Evolutionary conservation across 1,284 basidiomycete genomes (phyloP).

Genomic region (Cystobasidium pallidum): DNA sequence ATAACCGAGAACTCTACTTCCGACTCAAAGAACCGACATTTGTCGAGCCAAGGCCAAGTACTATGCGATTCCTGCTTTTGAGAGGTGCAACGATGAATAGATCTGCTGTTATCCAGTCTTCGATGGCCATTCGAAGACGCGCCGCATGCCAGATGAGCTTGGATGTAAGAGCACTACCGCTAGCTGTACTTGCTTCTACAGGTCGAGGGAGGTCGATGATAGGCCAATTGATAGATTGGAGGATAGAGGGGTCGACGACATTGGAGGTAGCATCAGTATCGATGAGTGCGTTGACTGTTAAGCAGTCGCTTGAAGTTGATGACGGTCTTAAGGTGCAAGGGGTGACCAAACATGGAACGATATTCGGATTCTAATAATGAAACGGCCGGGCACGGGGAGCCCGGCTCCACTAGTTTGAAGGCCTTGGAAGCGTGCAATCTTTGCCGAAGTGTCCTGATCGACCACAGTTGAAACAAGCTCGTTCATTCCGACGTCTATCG

Average conservation of each 20-base stretch:
- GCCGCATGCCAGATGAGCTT: constrained; percentile 25
- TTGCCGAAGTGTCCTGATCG: background rate
- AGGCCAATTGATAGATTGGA: background rate
- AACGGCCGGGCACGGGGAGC: background rate
- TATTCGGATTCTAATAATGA: constrained; percentile 1
- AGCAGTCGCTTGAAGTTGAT: background rate
- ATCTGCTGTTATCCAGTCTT: background rate
- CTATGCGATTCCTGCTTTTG: constrained; percentile 26
- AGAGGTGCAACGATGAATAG: constrained; percentile 4
- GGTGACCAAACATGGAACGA: background rate
- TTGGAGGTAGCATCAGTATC: constrained; percentile 20
- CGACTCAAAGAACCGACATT: constrained; percentile 43
- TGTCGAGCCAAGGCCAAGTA: constrained; percentile 42
- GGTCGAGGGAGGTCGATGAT: constrained; percentile 7
- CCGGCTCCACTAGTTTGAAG: constrained; percentile 5
- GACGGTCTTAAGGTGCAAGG: background rate
- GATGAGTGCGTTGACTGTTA: constrained; percentile 6
- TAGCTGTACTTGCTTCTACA: constrained; percentile 10
- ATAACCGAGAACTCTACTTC: constrained; percentile 60
- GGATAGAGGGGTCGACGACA: constrained; percentile 26
- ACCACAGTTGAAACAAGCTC: constrained; percentile 3
- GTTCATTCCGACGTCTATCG: background rate
- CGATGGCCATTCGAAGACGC: constrained; percentile 25
- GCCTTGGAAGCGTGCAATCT: background rate
- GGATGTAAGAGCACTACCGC: constrained; percentile 3